Conservation (phyloP, 2,329 filamentous ascomycete species). For the Fusarium virguliforme region DNA sequence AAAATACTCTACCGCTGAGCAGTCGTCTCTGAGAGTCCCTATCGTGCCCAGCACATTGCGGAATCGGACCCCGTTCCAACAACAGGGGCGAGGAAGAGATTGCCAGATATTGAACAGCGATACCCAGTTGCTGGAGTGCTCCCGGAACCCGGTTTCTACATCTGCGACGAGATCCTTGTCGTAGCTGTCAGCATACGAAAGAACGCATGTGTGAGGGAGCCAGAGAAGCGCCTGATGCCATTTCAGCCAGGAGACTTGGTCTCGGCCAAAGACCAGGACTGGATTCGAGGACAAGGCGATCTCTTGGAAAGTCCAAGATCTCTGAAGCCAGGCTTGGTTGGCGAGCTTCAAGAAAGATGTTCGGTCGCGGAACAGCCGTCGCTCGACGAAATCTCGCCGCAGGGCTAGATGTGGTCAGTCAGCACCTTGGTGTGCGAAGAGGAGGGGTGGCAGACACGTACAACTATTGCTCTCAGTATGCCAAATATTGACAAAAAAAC, state of each 20-base stretch:
- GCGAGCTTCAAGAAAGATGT: not conserved
- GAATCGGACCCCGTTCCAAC: not conserved
- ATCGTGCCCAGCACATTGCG: not conserved
- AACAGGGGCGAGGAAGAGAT: not conserved
- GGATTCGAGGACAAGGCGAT: not conserved
- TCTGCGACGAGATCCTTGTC: too few species aligned
- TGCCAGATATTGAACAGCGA: not conserved
- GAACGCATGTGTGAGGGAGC: not conserved
- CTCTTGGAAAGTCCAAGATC: not conserved
- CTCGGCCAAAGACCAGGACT: not conserved
- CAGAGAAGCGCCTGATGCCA: not conserved
- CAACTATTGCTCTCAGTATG: too few species aligned
- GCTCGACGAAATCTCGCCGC: not conserved
- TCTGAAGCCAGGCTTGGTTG: not conserved
- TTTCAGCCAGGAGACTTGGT: not conserved
- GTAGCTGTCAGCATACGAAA: too few species aligned
- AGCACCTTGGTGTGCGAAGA: too few species aligned
- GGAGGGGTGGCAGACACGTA: too few species aligned
- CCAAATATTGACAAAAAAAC: too few species aligned
- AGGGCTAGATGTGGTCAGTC: not conserved
- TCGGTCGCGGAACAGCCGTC: not conserved
- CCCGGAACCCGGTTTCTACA: not conserved
- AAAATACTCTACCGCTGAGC: not conserved
- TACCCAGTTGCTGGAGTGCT: not conserved
- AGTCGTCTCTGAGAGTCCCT: not conserved